A percentile compares a stretch with the other conserved stretches of the same genome.
Evolutionary conservation across 352 stramenopile genomes (phyloP).

Genomic region (Phytophthora cactorum): DNA sequence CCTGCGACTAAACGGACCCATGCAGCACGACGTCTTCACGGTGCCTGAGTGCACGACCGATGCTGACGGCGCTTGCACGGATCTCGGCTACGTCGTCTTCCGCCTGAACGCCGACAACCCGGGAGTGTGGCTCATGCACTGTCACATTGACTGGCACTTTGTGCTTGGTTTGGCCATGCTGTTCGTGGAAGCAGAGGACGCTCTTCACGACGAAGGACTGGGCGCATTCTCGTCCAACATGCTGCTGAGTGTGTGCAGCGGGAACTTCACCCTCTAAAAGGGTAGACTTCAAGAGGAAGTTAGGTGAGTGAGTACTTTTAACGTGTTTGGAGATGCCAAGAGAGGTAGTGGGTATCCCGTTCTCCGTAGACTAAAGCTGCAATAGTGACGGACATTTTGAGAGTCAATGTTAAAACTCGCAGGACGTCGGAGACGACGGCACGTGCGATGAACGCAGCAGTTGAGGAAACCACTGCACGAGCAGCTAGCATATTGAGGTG

Average conservation of each 20-base stretch:
- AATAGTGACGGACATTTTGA: slow-evolving; percentile 9
- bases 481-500: too few species aligned
- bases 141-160: slow-evolving; percentile 61
- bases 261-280: slow-evolving; percentile 39
- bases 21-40: slow-evolving; percentile 52
- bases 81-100: slow-evolving; percentile 46
- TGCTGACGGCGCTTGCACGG: slow-evolving; percentile 26
- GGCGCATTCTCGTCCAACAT: slow-evolving; percentile 40
- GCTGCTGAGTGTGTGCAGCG: slow-evolving; percentile 42
- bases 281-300: not conserved
- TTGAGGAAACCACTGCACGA: too few species aligned
- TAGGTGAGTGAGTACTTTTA: slow-evolving; percentile 9
- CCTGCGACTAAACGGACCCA: slow-evolving; percentile 33
- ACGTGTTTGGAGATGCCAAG: not conserved
- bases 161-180: slow-evolving; percentile 47
- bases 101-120: slow-evolving; percentile 53
- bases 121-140: slow-evolving; percentile 57
- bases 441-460: too few species aligned
- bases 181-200: slow-evolving; percentile 47
- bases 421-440: too few species aligned
- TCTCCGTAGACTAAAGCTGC: slow-evolving; percentile 13
- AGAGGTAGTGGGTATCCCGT: not conserved
- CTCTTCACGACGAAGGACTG: slow-evolving; percentile 36
- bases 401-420: too few species aligned
- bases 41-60: slow-evolving; percentile 43